Conservation (phyloP, 495 filamentous ascomycete genomes). For the Neurospora tetrasperma region DNA sequence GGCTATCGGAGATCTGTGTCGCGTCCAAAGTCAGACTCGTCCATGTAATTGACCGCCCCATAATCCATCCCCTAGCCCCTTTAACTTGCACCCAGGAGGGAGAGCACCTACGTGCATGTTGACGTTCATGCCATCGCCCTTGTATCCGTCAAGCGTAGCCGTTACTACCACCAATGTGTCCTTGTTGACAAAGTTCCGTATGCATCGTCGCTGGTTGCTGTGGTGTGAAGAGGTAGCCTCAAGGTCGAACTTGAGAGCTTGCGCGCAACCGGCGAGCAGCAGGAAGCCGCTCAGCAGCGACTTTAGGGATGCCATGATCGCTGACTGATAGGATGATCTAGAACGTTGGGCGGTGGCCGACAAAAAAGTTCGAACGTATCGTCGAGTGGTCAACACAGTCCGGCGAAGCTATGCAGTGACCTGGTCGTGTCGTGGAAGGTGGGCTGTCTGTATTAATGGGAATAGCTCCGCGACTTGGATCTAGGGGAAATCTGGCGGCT, state of each 20-base stretch:
- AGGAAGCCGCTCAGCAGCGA: conserved; percentile 39
- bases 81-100: neutral
- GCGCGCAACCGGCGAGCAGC: conserved; percentile 49
- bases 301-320: conserved; percentile 23
- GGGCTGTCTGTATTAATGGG: neutral
- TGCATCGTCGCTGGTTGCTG: conserved; percentile 63
- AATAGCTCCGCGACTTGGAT: neutral
- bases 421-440: neutral
- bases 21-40: neutral
- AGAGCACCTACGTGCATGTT: conserved; percentile 80
- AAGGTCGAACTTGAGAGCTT: conserved; percentile 90
- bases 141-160: conserved; percentile 69
- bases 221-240: conserved; percentile 52
- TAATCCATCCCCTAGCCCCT: neutral
- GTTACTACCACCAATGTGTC: conserved; percentile 99
- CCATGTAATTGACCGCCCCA: neutral
- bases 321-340: conserved; percentile 1
- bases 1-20: conserved; percentile 81
- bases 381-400: neutral
- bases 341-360: neutral
- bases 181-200: conserved; percentile 89
- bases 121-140: conserved; percentile 85
- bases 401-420: neutral
- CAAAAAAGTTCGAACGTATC: neutral
- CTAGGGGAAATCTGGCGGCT: conserved; percentile 26